A percentile compares a stretch with the other conserved stretches of the same genome.
These are phyloP conservation scores for Zasmidium angulare DNA, from an alignment of 2,329 filamentous ascomycete species.

Conservation along the genomic window DNA sequence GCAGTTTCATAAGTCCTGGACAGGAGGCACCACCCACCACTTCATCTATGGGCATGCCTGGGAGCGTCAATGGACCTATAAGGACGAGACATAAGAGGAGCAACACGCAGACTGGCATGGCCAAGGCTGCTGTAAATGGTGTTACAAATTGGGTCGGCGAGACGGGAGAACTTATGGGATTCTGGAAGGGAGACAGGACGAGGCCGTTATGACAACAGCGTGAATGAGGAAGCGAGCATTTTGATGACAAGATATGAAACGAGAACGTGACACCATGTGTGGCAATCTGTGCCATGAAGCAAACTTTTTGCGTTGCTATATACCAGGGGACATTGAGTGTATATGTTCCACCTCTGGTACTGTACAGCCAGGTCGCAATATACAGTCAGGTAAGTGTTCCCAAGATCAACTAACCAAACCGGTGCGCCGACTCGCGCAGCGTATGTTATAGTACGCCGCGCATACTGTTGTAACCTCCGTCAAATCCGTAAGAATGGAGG, in stretches of 20 bases:
- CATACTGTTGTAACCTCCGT: too few species aligned
- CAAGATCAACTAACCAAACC: neutral
- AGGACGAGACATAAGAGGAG: constrained; percentile 49
- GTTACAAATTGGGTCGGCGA: constrained; percentile 64
- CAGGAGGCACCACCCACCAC: constrained; percentile 34
- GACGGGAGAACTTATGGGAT: constrained; percentile 62
- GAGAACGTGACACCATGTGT: neutral
- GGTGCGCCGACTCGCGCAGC: constrained; percentile 1
- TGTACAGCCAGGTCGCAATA: neutral
- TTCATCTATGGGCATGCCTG: constrained; percentile 41
- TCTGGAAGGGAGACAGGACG: constrained; percentile 60
- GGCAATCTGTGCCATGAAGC: neutral
- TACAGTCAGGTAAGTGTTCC: too few species aligned
- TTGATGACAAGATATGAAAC: neutral
- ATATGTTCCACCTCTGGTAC: neutral
- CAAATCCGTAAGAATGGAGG: too few species aligned
- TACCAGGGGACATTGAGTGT: neutral
- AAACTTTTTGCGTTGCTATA: neutral
- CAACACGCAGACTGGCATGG: constrained; percentile 55
- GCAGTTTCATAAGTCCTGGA: constrained; percentile 48
- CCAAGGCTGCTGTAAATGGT: constrained; percentile 58
- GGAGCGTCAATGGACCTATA: constrained; percentile 34
- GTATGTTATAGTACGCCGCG: too few species aligned
- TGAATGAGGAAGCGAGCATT: neutral
- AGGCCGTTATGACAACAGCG: constrained; percentile 39